Conservation (phyloP, 2,329 filamentous ascomycete species). For the Hymenotorrendiella dingleyae region DNA sequence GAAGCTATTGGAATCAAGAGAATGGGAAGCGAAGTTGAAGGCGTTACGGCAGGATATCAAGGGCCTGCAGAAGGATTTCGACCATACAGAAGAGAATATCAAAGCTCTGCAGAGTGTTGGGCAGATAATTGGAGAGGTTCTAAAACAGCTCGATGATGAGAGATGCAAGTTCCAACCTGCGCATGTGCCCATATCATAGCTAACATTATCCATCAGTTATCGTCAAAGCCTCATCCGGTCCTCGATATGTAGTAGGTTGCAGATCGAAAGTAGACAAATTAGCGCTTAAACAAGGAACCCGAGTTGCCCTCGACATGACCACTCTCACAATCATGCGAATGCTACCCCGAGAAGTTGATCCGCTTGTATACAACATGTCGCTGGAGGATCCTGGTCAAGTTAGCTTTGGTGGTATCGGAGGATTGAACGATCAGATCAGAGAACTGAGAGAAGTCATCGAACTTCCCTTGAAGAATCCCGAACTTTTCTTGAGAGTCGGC, state of each 20-base stretch:
- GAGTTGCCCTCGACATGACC: slow-evolving; percentile 97
- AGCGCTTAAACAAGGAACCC: slow-evolving; percentile 96
- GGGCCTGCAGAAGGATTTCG: slow-evolving; percentile 87
- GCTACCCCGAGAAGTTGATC: slow-evolving; percentile 96
- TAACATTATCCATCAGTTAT: slow-evolving; percentile 59
- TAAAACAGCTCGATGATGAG: slow-evolving; percentile 98
- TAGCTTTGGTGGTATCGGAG: slow-evolving; percentile 96
- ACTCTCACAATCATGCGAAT: slow-evolving; percentile 99
- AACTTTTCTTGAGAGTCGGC: slow-evolving; percentile 91
- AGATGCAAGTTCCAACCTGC: slow-evolving; percentile 62
- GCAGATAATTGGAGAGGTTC: slow-evolving; percentile 97
- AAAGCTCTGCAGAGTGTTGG: slow-evolving; percentile 98
- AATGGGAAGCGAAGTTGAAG: slow-evolving; percentile 99
- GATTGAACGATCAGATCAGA: slow-evolving; percentile 95
- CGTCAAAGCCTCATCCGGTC: slow-evolving; percentile 95
- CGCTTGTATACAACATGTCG: slow-evolving; percentile 99
- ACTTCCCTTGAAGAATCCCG: slow-evolving; percentile 95
- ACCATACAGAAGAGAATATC: slow-evolving; percentile 98
- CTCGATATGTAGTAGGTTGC: slow-evolving; percentile 96
- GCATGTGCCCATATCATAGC: not conserved
- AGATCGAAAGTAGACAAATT: slow-evolving; percentile 96
- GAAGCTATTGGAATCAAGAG: slow-evolving; percentile 86
- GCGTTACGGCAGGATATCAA: slow-evolving; percentile 92
- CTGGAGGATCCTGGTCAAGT: slow-evolving; percentile 95
- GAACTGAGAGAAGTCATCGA: slow-evolving; percentile 97